These are phyloP conservation scores for Phytophthora megakarya DNA, from an alignment of 352 stramenopile species.

Conservation along the genomic window DNA sequence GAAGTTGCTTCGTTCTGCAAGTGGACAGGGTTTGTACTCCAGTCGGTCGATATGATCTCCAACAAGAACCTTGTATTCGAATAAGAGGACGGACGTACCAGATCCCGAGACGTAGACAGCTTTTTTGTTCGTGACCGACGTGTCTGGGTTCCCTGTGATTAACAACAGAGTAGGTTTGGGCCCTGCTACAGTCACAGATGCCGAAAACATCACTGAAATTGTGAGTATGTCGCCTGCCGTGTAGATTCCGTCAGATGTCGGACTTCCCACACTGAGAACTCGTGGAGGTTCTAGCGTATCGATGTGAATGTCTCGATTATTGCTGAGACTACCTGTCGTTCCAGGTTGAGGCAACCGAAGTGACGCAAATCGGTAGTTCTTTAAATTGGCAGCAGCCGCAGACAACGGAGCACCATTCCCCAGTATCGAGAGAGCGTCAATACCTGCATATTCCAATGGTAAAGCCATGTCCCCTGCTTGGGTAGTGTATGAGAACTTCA, in stretches of 20 bases:
- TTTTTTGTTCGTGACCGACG: constrained; percentile 15
- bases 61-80: constrained; percentile 55
- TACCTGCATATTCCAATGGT: constrained; percentile 57
- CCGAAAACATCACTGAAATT: constrained; percentile 54
- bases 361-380: constrained; percentile 41
- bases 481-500: constrained; percentile 49
- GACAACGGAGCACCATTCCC: constrained; percentile 23
- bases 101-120: constrained; percentile 55
- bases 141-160: constrained; percentile 28
- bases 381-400: constrained; percentile 18
- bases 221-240: constrained; percentile 57
- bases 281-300: constrained; percentile 61
- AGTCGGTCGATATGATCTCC: constrained; percentile 65
- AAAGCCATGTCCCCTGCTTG: constrained; percentile 57
- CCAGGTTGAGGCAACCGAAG: constrained; percentile 48
- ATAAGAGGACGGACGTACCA: constrained; percentile 43
- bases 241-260: constrained; percentile 58
- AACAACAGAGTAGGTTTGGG: constrained; percentile 43
- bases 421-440: constrained; percentile 52
- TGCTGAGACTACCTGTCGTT: constrained; percentile 59
- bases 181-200: constrained; percentile 54
- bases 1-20: constrained; percentile 33
- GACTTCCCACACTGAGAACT: constrained; percentile 53
- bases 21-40: constrained; percentile 59
- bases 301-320: constrained; percentile 67